Evolutionary conservation across 306 rosid genomes (phyloP).

Genomic region (Pterocarpus santalinus): DNA sequence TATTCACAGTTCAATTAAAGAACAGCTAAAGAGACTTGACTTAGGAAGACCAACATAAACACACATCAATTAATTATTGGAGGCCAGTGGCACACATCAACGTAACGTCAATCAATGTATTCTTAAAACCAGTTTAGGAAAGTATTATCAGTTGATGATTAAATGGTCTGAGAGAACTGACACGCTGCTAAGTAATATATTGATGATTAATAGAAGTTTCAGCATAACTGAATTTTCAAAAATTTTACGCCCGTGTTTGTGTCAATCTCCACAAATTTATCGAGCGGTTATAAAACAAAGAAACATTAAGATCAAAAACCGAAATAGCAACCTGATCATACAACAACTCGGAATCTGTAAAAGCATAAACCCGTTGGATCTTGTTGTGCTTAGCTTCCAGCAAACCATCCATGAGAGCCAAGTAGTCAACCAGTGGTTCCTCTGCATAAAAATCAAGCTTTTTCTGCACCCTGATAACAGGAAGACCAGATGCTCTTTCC

Average conservation of each 20-base stretch:
- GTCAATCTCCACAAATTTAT: constrained; percentile 19
- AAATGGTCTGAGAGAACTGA: background rate
- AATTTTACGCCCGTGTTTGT: background rate
- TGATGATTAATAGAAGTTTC: background rate
- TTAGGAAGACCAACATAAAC: constrained; percentile 9
- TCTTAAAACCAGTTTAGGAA: background rate
- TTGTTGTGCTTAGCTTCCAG: constrained; percentile 70
- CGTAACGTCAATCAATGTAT: background rate
- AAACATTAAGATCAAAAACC: constrained; percentile 6
- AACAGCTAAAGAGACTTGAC: constrained; percentile 34
- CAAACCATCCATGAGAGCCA: constrained; percentile 90
- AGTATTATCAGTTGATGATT: background rate
- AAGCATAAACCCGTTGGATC: constrained; percentile 69
- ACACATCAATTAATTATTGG: background rate
- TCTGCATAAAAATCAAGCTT: constrained; percentile 87
- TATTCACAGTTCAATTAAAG: constrained; percentile 41
- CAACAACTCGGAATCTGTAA: constrained; percentile 81
- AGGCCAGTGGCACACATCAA: constrained; percentile 19
- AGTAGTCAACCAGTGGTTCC: constrained; percentile 78
- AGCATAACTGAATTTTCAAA: background rate
- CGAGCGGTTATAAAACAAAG: background rate
- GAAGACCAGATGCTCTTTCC: constrained; percentile 67
- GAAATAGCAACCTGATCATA: constrained; percentile 66
- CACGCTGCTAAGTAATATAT: background rate
- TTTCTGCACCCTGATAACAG: constrained; percentile 81